Evolutionary conservation across 805 yeast genomes (phyloP).

Genomic region (Candida odintsovae): DNA sequence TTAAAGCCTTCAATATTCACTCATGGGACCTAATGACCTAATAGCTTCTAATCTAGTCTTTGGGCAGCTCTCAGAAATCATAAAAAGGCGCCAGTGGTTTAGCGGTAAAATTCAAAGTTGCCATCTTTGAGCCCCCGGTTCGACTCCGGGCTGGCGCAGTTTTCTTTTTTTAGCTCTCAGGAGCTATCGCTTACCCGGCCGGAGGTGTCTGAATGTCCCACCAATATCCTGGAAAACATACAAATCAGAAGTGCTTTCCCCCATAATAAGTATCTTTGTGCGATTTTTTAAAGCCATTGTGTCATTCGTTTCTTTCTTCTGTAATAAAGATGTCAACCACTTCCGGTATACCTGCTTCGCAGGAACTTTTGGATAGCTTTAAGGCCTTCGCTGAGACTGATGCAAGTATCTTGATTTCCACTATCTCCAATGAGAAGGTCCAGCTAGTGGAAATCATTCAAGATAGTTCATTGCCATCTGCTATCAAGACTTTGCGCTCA

Average conservation of each 20-base stretch:
- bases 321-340: constrained; percentile 49
- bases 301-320: neutral
- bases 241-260: neutral
- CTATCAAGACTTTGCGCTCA: constrained; percentile 30
- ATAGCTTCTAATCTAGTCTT: too few species aligned
- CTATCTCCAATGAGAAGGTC: constrained; percentile 31
- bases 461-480: constrained; percentile 28
- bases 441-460: constrained; percentile 28
- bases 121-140: constrained; percentile 47
- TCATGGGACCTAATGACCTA: too few species aligned
- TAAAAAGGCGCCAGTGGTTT: constrained; percentile 31
- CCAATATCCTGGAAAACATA: neutral
- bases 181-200: too few species aligned
- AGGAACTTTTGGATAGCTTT: constrained; percentile 40
- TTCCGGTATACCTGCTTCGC: constrained; percentile 50
- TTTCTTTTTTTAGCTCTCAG: too few species aligned
- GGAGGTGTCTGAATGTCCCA: too few species aligned
- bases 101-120: constrained; percentile 48
- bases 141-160: constrained; percentile 12
- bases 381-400: constrained; percentile 31
- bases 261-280: neutral
- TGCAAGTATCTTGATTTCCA: constrained; percentile 32
- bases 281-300: neutral
- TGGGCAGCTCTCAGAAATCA: too few species aligned
- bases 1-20: too few species aligned